Evolutionary conservation across 2,329 filamentous ascomycete species (phyloP).

Genomic region (Phoma herbarum): DNA sequence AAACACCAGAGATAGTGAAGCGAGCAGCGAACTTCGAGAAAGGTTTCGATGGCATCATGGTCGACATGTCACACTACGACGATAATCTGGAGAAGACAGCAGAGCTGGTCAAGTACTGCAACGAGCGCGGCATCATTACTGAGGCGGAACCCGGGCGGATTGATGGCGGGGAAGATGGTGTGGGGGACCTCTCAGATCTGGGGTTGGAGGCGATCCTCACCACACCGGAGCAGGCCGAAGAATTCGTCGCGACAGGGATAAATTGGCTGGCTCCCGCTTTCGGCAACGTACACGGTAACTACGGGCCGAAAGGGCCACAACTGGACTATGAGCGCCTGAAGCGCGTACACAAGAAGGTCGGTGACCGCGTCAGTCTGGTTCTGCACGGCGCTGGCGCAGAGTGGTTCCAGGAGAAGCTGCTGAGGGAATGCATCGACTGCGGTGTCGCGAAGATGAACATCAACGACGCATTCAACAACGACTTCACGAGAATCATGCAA

Average conservation of each 20-base stretch:
- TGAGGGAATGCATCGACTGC: conserved; percentile 62
- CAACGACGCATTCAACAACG: conserved; percentile 66
- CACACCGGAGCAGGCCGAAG: conserved; percentile 72
- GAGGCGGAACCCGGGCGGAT: conserved; percentile 77
- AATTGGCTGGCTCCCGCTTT: conserved; percentile 79
- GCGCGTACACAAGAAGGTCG: conserved; percentile 60
- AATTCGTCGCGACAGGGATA: conserved; percentile 76
- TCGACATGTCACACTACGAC: conserved; percentile 77
- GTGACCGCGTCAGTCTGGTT: conserved; percentile 61
- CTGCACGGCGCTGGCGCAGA: conserved; percentile 66
- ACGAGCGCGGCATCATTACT: conserved; percentile 71
- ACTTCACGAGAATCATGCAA: conserved; percentile 58
- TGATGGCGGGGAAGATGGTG: conserved; percentile 77
- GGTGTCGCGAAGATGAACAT: conserved; percentile 67
- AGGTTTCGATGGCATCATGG: conserved; percentile 53
- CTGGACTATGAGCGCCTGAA: conserved; percentile 46
- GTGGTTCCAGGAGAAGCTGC: conserved; percentile 62
- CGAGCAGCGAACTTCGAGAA: conserved; percentile 61
- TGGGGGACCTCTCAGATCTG: conserved; percentile 69
- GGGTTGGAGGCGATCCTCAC: conserved; percentile 69
- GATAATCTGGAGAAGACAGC: conserved; percentile 73
- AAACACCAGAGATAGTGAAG: conserved; percentile 69
- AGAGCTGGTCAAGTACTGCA: conserved; percentile 70
- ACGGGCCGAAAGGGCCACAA: conserved; percentile 69
- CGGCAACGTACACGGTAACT: conserved; percentile 79